Base-by-base conservation (phyloP, 1,284 basidiomycete species). In the Porogramme epimiltina region DNA sequence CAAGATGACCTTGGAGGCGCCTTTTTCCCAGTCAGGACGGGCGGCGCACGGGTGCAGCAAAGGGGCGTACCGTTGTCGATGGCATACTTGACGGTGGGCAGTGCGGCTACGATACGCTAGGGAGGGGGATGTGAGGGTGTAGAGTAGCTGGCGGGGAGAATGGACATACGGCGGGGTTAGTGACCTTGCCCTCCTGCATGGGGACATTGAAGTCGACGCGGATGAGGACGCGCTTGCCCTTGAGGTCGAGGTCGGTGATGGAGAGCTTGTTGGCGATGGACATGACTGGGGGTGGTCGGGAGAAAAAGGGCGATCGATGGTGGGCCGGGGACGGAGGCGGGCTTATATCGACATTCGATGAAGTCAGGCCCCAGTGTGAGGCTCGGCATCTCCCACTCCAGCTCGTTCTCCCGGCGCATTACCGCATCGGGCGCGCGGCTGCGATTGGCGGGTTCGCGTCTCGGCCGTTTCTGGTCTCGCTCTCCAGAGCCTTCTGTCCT, bases 171-270 rank as follows among this genome's bases (percentile, higher is more conserved):
- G 94, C 93, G 62, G 94, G 91, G 80, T 98, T 99, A 49, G 96
- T 97, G 80, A 99, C 96, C 71, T 88, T 87, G 51, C 87, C 87
- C 59, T 88, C 87, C 67, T 88, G 81, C 75, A 93, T 85, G 60
- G 96, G 96, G 62, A 99, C 96, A 76, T 99, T 99, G 79, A 99
- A 99, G 82, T 99, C 97, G 65, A 98, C 93, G 61, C 94, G 90
- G 70, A 97, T 93, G 65, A 98, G 88, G 67, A 98, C 95, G 62
- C 91, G 91, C 74, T 93, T 95, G 70, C 79, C 91, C 67, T 85
- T 86, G 78, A 98, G 87, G 65, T 91, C 85, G 69, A 95, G 79
- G 76, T 98, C 96, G 61, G 87, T 91, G 76, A 99, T 94, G 61
- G 89, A 81, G 63, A 96, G 84, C 73, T 96, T 98, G 78, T 88